These are phyloP conservation scores for Agarophyton chilense DNA, from an alignment of 23 red algal genomes.

Conservation along the genomic window DNA sequence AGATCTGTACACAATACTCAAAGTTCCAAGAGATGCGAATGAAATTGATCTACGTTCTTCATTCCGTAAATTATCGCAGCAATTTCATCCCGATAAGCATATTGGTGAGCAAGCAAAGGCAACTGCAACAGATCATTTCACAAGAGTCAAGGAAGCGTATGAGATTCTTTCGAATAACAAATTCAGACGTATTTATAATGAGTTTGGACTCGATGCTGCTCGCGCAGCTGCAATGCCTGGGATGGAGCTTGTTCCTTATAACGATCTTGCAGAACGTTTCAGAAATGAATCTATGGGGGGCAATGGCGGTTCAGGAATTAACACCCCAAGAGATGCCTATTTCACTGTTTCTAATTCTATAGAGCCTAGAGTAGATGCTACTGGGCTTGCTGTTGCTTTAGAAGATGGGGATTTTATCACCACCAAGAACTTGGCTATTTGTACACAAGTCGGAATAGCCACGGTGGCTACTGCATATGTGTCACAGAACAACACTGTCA, in stretches of 20 bases:
- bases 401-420: conserved; percentile 48
- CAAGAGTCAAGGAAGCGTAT: conserved; percentile 91
- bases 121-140: conserved; percentile 92
- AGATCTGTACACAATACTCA: conserved; percentile 80
- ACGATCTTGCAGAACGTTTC: conserved; percentile 55
- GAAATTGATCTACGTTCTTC: conserved; percentile 70
- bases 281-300: conserved; percentile 31
- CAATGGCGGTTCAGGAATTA: conserved; percentile 4
- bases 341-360: conserved; percentile 71
- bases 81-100: conserved; percentile 96
- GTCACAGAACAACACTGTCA: conserved; percentile 51
- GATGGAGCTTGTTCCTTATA: conserved; percentile 66
- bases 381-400: conserved; percentile 69
- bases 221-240: conserved; percentile 54
- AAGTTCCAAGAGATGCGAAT: conserved; percentile 64
- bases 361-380: conserved; percentile 70
- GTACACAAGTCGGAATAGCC: conserved; percentile 59
- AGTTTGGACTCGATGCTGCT: conserved; percentile 83
- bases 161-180: conserved; percentile 91
- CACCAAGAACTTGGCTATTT: conserved; percentile 16
- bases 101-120: conserved; percentile 57
- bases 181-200: conserved; percentile 89
- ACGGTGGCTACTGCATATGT: conserved; percentile 77
- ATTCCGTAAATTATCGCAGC: conserved; percentile 82
- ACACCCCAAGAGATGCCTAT: conserved; percentile 56